Evolutionary conservation across 2,329 filamentous ascomycete species (phyloP).

Genomic region (Ilyonectria sp.): DNA sequence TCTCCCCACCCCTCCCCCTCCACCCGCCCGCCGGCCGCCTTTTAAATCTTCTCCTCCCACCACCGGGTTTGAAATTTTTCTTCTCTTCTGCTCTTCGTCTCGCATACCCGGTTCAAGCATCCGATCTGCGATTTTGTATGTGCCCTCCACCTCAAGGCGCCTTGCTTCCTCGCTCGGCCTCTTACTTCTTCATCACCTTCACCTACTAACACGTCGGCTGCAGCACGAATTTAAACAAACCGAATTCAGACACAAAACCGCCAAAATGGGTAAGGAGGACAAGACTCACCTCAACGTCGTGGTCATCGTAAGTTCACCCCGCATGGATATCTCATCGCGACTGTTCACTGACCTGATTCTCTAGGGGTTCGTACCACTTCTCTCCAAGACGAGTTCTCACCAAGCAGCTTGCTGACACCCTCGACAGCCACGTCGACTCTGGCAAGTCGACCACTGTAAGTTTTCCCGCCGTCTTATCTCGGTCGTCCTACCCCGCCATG

Average conservation of each 20-base stretch:
- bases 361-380: constrained; percentile 47
- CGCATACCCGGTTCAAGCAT: constrained; percentile 63
- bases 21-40: constrained; percentile 50
- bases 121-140: constrained; percentile 60
- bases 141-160: constrained; percentile 33
- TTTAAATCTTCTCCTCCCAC: constrained; percentile 59
- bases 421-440: constrained; percentile 92
- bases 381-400: not conserved
- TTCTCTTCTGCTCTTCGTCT: constrained; percentile 59
- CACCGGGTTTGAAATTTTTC: constrained; percentile 53
- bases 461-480: constrained; percentile 42
- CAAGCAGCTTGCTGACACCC: not conserved
- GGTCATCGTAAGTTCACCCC: constrained; percentile 78
- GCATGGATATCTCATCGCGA: constrained; percentile 13
- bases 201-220: constrained; percentile 37
- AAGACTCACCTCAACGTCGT: constrained; percentile 98
- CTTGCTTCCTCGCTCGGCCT: constrained; percentile 28
- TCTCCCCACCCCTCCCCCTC: constrained; percentile 48
- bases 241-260: constrained; percentile 48
- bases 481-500: constrained; percentile 33
- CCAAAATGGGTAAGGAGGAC: constrained; percentile 83
- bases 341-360: not conserved
- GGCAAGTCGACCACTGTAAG: constrained; percentile 98
- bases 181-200: constrained; percentile 15
- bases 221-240: constrained; percentile 45